Evolutionary conservation across 345 rosid genomes (phyloP).

Genomic region (Tarenaya hassleriana): DNA sequence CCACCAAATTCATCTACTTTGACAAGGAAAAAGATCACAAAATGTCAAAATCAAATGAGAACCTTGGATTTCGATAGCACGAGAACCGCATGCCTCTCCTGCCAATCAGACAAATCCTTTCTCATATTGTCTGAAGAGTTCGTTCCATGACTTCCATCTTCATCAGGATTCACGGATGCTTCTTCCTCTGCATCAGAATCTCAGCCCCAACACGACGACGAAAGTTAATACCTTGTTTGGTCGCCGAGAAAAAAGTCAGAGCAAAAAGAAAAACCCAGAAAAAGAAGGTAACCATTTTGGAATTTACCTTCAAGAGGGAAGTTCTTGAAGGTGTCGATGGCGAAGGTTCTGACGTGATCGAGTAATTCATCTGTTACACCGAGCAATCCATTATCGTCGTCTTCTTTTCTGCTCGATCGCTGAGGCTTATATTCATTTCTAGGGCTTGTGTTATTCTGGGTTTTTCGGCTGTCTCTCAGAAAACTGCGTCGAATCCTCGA

Average conservation of each 20-base stretch:
- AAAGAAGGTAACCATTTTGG: neutral
- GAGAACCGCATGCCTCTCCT: conserved; percentile 63
- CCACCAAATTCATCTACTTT: no score
- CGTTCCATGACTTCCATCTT: conserved; percentile 31
- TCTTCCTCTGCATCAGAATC: conserved; percentile 39
- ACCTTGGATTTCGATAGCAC: conserved; percentile 69
- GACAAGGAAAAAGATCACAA: neutral
- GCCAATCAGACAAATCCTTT: conserved; percentile 79
- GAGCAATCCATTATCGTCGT: conserved; percentile 32
- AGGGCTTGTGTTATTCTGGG: conserved; percentile 17
- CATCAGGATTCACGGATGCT: conserved; percentile 20
- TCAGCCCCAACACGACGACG: conserved; percentile 11
- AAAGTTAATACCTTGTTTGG: neutral
- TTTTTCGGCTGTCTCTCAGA: conserved; percentile 22
- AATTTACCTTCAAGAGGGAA: conserved; percentile 52
- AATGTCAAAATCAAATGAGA: neutral
- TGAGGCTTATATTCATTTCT: conserved; percentile 9
- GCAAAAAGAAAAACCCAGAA: neutral
- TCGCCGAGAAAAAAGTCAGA: neutral
- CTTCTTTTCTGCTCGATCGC: conserved; percentile 1
- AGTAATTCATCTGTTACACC: conserved; percentile 65
- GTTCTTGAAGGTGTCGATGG: conserved; percentile 67
- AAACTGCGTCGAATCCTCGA: conserved; percentile 55
- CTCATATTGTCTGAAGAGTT: conserved; percentile 36
- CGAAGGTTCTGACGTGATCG: conserved; percentile 53